Evolutionary conservation across 2,329 filamentous ascomycete species (phyloP).

Genomic region (Seiridium unicorne): DNA sequence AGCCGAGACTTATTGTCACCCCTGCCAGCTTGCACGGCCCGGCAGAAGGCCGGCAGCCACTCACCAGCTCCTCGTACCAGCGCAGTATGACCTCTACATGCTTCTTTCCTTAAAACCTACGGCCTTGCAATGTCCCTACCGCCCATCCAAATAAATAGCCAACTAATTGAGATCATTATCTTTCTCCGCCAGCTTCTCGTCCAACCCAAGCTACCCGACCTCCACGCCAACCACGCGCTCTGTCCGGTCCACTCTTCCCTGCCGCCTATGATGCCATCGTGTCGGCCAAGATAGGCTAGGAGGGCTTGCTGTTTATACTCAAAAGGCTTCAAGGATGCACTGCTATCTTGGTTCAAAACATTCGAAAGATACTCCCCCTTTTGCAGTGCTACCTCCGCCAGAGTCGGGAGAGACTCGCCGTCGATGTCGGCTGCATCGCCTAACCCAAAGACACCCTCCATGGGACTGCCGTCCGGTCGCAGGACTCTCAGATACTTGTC

Average conservation of each 20-base stretch:
- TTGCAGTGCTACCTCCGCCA: slow-evolving; percentile 35
- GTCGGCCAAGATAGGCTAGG: slow-evolving; percentile 38
- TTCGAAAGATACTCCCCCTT: slow-evolving; percentile 33
- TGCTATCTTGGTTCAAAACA: slow-evolving; percentile 9
- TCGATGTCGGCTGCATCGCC: slow-evolving; percentile 38
- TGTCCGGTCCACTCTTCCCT: slow-evolving; percentile 36
- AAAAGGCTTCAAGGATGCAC: slow-evolving; percentile 21
- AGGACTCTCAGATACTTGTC: slow-evolving; percentile 21
- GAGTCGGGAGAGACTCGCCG: slow-evolving; percentile 29
- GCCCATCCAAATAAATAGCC: slow-evolving; percentile 27
- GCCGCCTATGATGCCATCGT: slow-evolving; percentile 38
- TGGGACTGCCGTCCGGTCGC: slow-evolving; percentile 19
- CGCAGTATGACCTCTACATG: too few relatives aligned
- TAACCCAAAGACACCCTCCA: slow-evolving; percentile 29
- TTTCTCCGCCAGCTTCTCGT: slow-evolving; percentile 29
- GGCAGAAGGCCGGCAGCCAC: neutral
- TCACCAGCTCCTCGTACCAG: too few relatives aligned
- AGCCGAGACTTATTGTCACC: too few relatives aligned
- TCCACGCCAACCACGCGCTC: slow-evolving; percentile 41
- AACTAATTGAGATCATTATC: slow-evolving; percentile 30
- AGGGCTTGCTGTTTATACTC: slow-evolving; percentile 34
- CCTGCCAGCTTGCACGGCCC: neutral
- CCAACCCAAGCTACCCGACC: slow-evolving; percentile 34
- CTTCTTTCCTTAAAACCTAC: too few relatives aligned
- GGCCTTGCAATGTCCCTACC: slow-evolving; percentile 28